Base-by-base conservation (phyloP, 805 yeast species). In the Jamesozyma jinghongensis region DNA sequence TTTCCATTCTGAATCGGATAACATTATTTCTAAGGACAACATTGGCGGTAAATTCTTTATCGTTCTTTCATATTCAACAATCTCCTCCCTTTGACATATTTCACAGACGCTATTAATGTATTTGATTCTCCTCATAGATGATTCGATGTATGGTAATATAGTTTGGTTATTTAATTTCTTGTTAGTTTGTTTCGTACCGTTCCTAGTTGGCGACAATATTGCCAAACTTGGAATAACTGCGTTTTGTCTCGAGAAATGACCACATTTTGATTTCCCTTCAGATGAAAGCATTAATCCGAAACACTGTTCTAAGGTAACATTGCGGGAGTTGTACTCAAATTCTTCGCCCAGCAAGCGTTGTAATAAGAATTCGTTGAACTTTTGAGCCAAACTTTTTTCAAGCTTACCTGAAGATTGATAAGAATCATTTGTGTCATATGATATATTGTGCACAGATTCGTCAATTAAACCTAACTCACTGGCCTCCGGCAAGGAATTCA, bases 21-120 rank as follows among this genome's bases (percentile, higher is more conserved):
- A 62, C 37, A 74, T 69, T 16, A 83, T 51, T 49, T 83, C 83
- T 36, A 84, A 60, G 2, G 80, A 69, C 26, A 86, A 56, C 10
- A 85, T 67, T 1, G 81, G 78, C 0, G 95, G 87, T 22, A 81
- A 61, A 33, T 67, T 68, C n/a, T 67, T 63, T 1, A 81, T 70
- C 1, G 68, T 62, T 39, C 71, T 68, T 20, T 69, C 66, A 3
- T 75, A 70, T 47, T 80, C 81, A 28, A 81, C 65, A 3, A 68
- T 57, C 44, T 77, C 88, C 41, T 62, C 67, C 32, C 63, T 62
- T 6, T 67, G 63, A 49, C 82, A 77, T 27, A 64, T 65, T 19
- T 71, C 74, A 53, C 83, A 79, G 51, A 67, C 63, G 19, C 76
- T 71, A 13, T 76, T 71, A 4, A 73, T 68, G 28, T 74, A 73